These are phyloP conservation scores for Gymnopus androsaceus DNA, from an alignment of 1,284 basidiomycete species.

Conservation along the genomic window DNA sequence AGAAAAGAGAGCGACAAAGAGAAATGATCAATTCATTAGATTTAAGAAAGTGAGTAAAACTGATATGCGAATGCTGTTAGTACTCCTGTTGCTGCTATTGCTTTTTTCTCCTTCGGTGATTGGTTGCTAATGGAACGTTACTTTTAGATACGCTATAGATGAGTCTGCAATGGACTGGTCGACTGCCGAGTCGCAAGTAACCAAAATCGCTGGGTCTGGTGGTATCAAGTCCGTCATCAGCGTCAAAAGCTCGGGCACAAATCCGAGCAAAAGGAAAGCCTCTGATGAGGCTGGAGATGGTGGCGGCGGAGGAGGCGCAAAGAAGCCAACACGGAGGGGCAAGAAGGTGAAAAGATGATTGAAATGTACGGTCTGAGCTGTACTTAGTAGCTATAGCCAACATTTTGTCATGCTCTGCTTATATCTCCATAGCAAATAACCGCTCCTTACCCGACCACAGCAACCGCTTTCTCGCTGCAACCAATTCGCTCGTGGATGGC, in stretches of 20 bases:
- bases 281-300: constrained; percentile 38
- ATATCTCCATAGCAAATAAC: too few relatives aligned
- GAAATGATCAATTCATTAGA: constrained; percentile 87
- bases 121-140: constrained; percentile 18
- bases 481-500: too few relatives aligned
- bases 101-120: constrained; percentile 17
- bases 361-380: neutral
- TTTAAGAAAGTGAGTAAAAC: constrained; percentile 74
- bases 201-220: constrained; percentile 26
- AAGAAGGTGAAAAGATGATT: constrained; percentile 59
- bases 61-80: neutral
- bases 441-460: too few relatives aligned
- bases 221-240: constrained; percentile 66
- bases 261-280: constrained; percentile 65
- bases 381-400: too few relatives aligned
- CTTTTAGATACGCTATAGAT: constrained; percentile 76
- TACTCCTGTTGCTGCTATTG: constrained; percentile 9
- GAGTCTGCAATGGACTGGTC: constrained; percentile 73
- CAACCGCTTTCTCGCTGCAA: too few relatives aligned
- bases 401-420: too few relatives aligned
- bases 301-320: constrained; percentile 43
- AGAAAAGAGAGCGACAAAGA: constrained; percentile 68
- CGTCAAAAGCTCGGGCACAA: constrained; percentile 52
- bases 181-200: constrained; percentile 72
- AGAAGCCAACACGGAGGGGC: constrained; percentile 52